Percentiles rank a stretch among this genome's conserved stretches.
phyloP scores from a whole-genome alignment of 2,329 filamentous ascomycete genomes.

The Stemphylium vesicarium region DNA sequence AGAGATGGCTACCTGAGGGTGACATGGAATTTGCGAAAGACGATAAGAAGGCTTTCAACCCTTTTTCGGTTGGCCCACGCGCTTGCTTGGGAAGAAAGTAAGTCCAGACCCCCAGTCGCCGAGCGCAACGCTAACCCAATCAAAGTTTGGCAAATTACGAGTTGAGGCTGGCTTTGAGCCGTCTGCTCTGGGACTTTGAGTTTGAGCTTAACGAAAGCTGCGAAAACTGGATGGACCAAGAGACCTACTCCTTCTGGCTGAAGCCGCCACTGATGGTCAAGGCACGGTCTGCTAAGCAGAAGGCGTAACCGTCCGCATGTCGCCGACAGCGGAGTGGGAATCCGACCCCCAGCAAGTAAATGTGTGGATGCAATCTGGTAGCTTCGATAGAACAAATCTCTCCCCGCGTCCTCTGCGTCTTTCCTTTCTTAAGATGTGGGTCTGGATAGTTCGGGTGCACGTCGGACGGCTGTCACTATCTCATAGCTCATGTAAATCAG shows the following conservation, averaged over 20 bases:
- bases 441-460: too few species aligned
- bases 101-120: not conserved
- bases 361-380: too few species aligned
- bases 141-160: slow-evolving; percentile 3
- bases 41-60: slow-evolving; percentile 7
- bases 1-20: slow-evolving; percentile 4
- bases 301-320: not conserved
- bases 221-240: slow-evolving; percentile 1
- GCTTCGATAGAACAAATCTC: too few species aligned
- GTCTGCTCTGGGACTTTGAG: slow-evolving; percentile 1
- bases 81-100: slow-evolving; percentile 11
- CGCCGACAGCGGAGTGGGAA: too few species aligned
- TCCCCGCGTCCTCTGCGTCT: too few species aligned
- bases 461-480: too few species aligned
- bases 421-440: too few species aligned
- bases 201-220: slow-evolving; percentile 3
- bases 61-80: slow-evolving; percentile 5
- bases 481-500: too few species aligned
- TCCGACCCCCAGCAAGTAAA: too few species aligned
- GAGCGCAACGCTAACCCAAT: not conserved
- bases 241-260: slow-evolving; percentile 6
- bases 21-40: slow-evolving; percentile 2
- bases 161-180: slow-evolving; percentile 3
- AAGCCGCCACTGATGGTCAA: slow-evolving; percentile 5
- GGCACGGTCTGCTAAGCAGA: not conserved